A percentile compares a stretch with the other conserved stretches of the same genome.
Evolutionary conservation across 2,329 filamentous ascomycete genomes (phyloP).

Genomic region (Paracorniculantispora psalliotae): DNA sequence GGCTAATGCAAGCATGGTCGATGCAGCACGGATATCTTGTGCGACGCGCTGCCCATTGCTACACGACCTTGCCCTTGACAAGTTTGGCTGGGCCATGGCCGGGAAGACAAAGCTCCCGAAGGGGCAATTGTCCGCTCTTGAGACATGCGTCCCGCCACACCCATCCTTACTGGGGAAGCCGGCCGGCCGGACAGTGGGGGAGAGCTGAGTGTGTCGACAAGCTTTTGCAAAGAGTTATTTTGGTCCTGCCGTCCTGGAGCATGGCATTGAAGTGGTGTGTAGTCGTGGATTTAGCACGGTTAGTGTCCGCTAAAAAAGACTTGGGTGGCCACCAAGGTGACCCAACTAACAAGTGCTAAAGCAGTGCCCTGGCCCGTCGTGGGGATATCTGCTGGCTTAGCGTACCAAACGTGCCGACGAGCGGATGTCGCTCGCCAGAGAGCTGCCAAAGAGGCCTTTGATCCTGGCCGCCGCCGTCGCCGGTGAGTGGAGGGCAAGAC

Average conservation of each 20-base stretch:
- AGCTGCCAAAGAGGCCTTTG: not conserved
- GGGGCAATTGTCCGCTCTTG: not conserved
- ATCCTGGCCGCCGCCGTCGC: not conserved
- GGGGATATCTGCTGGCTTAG: not conserved
- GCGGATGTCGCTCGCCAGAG: not conserved
- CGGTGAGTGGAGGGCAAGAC: not conserved
- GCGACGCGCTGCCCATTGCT: not conserved
- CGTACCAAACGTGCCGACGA: too few species aligned
- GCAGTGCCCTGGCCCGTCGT: not conserved
- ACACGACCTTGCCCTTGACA: not conserved
- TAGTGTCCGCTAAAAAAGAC: not conserved
- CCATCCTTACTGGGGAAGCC: not conserved
- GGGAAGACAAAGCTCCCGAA: not conserved
- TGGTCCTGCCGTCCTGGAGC: not conserved
- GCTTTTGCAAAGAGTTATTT: not conserved
- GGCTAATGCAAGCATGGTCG: not conserved
- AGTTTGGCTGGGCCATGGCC: not conserved
- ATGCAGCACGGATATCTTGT: conserved; percentile 5
- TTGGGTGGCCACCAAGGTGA: not conserved
- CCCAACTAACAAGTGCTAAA: not conserved
- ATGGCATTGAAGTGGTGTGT: not conserved
- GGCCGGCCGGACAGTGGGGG: too few species aligned
- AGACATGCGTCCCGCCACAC: not conserved
- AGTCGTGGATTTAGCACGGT: not conserved
- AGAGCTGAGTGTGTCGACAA: not conserved